These are phyloP conservation scores for Fusarium sp. DNA, from an alignment of 2,329 filamentous ascomycete species.

Conservation along the genomic window DNA sequence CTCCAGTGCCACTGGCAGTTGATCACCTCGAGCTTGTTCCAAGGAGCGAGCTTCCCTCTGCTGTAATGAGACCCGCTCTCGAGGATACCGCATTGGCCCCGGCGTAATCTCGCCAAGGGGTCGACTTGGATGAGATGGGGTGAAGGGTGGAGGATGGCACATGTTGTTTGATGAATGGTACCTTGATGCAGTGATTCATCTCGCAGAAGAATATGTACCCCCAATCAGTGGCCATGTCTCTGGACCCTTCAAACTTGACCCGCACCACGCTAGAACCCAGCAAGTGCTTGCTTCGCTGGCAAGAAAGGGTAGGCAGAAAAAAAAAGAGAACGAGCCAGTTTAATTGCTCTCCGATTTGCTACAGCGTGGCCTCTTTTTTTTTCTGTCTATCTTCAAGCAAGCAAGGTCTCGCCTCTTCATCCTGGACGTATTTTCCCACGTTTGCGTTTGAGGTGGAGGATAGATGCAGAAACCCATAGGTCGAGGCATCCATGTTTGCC, in stretches of 20 bases:
- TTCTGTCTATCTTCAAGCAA: background rate
- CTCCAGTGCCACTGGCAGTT: background rate
- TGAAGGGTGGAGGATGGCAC: conserved; percentile 13
- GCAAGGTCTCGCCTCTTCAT: background rate
- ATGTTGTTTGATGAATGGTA: conserved; percentile 3
- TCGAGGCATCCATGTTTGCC: background rate
- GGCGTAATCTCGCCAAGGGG: conserved; percentile 45
- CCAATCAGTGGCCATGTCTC: background rate
- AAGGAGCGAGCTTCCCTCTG: background rate
- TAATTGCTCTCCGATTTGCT: conserved; percentile 3
- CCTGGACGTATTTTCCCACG: background rate
- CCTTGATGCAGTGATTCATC: background rate
- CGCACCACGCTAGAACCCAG: conserved; percentile 19
- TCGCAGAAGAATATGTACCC: background rate
- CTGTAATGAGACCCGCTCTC: conserved; percentile 45
- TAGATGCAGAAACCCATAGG: conserved; percentile 1
- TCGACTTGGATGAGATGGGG: conserved; percentile 18
- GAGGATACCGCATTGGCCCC: conserved; percentile 41
- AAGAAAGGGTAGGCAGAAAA: background rate
- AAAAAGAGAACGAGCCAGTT: conserved; percentile 1
- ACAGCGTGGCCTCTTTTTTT: conserved; percentile 7
- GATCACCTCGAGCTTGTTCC: background rate
- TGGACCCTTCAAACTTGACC: conserved; percentile 16
- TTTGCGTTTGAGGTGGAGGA: conserved; percentile 1
- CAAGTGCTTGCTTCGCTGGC: conserved; percentile 37